Evolutionary conservation across 768 basidiomycete genomes (phyloP), one percentile per base, ranked within the genome.

Genomic region (Tulasnella sp.): DNA sequence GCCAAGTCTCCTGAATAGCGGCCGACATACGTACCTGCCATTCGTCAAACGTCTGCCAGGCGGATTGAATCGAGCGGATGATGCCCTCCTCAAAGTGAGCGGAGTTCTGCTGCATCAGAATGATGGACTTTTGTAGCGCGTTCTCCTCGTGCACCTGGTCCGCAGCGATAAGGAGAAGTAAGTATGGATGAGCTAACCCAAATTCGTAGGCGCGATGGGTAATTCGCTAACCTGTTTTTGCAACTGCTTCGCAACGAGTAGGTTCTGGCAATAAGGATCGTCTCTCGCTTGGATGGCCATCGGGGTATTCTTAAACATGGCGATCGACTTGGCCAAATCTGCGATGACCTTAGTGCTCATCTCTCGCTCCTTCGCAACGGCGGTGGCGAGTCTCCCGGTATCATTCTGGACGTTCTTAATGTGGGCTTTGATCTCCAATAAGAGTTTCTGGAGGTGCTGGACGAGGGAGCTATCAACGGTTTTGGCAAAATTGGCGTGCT

Each of bases 391-490:
- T 71, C 88, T 92, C 9, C 90, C 94, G 0, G 93, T 96, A 69
- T 94, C 93, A 64, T 93, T 95, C 79, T 95, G 92, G 9, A 97
- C 84, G 63, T 91, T 91, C 85, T 89, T 93, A 70, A 99, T 87
- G 71, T 99, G 96, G 1, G 94, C 95, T 73, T 97, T 98, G 71
- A 99, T 92, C 72, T 99, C 96, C 1, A 82, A 76, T 29, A 86
- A 76, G n/a, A 98, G 79, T 72, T 98, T 98, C 72, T 96, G 87
- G 8, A 99, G 79, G 70, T 98, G 96, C 70, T 97, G 93, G 1
- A 99, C 95, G 68, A 98, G 97, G 3, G 92, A 95, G 30, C 86
- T 87, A 65, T 99, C 94, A 68, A 99, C 87, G 4, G 96, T 98
- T 30, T 92, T 83, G 1, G 94, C 95, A 8, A 99, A 81, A 68